Percentiles rank a stretch among this genome's conserved stretches.
Conservation (phyloP, 441 rosid species). For the Croton setiger region DNA sequence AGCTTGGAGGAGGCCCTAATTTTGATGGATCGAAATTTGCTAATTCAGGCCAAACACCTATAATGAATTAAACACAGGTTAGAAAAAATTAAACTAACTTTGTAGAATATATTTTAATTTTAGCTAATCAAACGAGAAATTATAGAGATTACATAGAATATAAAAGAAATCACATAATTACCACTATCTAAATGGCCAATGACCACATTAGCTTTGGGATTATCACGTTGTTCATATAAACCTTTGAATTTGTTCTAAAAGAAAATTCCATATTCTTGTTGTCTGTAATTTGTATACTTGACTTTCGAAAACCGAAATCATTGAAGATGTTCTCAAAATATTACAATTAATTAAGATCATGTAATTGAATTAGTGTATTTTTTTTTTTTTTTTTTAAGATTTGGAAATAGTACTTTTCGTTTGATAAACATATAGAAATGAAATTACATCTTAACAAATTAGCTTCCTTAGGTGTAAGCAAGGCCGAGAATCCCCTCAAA, state of each 20-base stretch:
- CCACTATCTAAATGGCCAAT: slow-evolving; percentile 12
- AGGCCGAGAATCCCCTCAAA: slow-evolving; percentile 10
- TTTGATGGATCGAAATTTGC: background rate
- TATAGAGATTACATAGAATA: no score
- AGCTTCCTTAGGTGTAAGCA: slow-evolving; percentile 8
- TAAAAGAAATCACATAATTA: background rate
- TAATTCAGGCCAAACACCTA: slow-evolving; percentile 6
- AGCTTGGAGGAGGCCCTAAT: background rate
- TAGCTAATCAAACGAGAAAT: no score
- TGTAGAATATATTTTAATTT: no score
- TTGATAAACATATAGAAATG: no score
- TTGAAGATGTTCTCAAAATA: background rate
- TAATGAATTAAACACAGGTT: no score
- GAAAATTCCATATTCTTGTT: slow-evolving; percentile 2
- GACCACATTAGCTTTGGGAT: background rate
- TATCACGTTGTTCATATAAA: background rate
- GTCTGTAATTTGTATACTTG: background rate
- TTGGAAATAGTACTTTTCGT: no score
- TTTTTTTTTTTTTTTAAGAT: no score
- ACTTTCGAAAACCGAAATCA: slow-evolving; percentile 3
- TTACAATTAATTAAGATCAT: no score
- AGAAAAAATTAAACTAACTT: no score
- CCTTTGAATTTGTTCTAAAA: background rate
- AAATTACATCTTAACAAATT: background rate
- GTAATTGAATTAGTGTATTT: no score